These are phyloP conservation scores for Spergularia azorica DNA, from an alignment of 179 eudicot species.

Conservation along the genomic window DNA sequence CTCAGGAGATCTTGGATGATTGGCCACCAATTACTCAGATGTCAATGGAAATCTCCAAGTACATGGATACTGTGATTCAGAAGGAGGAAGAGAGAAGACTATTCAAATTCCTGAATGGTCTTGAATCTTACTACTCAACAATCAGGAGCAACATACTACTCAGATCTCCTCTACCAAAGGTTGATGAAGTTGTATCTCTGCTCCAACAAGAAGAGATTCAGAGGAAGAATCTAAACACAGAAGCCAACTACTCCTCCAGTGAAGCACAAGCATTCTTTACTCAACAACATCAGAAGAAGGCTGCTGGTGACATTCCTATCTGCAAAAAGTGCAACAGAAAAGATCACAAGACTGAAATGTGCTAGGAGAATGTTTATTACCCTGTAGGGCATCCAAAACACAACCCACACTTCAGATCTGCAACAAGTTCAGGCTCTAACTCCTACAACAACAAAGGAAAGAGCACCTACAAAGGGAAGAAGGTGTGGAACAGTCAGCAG, in stretches of 20 bases:
- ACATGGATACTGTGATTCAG: no score
- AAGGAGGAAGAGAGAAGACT: no score
- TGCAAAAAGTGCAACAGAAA: background rate
- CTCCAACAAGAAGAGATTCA: background rate
- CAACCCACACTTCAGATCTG: no score
- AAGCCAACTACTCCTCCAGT: no score
- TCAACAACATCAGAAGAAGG: no score
- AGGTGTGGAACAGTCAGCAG: no score
- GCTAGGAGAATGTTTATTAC: background rate
- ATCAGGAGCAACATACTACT: background rate
- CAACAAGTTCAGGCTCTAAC: no score
- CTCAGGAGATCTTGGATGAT: background rate
- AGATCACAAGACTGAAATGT: background rate
- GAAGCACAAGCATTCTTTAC: background rate
- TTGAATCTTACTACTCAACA: background rate
- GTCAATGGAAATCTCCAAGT: no score
- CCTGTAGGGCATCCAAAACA: background rate
- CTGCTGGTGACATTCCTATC: no score
- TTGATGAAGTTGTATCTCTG: background rate
- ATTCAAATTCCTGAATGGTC: no score
- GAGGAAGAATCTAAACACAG: background rate
- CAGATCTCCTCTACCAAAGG: background rate
- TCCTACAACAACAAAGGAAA: no score
- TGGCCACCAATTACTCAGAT: background rate
- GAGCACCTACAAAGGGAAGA: no score